A percentile compares a stretch with the other conserved stretches of the same genome.
Conservation (phyloP, 768 basidiomycete genomes). For the Russula griseocarnosa region DNA sequence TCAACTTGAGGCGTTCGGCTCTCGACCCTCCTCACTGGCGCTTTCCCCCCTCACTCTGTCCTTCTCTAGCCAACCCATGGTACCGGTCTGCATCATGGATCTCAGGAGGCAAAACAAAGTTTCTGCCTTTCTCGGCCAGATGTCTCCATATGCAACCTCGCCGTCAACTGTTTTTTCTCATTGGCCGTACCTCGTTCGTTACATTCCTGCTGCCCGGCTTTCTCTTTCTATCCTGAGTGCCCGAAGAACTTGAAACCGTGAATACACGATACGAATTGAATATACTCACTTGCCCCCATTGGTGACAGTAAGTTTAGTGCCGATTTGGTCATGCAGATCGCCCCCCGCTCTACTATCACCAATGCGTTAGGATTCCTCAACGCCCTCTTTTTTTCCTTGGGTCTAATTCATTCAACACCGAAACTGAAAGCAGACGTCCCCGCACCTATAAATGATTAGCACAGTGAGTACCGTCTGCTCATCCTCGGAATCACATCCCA, state of each 20-base stretch:
- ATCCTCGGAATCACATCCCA: constrained; percentile 10
- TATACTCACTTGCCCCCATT: constrained; percentile 18
- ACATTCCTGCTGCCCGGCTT: constrained; percentile 5
- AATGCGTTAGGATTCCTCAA: constrained; percentile 3
- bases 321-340: constrained; percentile 20
- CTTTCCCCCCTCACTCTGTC: background rate
- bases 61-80: constrained; percentile 9
- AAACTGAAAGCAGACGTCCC: constrained; percentile 7
- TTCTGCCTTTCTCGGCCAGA: constrained; percentile 24
- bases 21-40: constrained; percentile 16
- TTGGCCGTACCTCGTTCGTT: constrained; percentile 16
- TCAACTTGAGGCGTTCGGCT: constrained; percentile 17
- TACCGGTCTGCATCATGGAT: constrained; percentile 11
- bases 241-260: constrained; percentile 9
- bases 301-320: constrained; percentile 20
- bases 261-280: constrained; percentile 11
- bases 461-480: constrained; percentile 7
- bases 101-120: constrained; percentile 15
- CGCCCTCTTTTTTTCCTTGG: constrained; percentile 11
- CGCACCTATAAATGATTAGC: constrained; percentile 21
- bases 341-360: constrained; percentile 3
- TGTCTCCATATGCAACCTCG: constrained; percentile 21
- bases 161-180: constrained; percentile 18
- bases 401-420: constrained; percentile 7
- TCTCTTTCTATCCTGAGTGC: constrained; percentile 20